Evolutionary conservation across 2,329 filamentous ascomycete genomes (phyloP).

Genomic region (Aspergillus hiratsukae): DNA sequence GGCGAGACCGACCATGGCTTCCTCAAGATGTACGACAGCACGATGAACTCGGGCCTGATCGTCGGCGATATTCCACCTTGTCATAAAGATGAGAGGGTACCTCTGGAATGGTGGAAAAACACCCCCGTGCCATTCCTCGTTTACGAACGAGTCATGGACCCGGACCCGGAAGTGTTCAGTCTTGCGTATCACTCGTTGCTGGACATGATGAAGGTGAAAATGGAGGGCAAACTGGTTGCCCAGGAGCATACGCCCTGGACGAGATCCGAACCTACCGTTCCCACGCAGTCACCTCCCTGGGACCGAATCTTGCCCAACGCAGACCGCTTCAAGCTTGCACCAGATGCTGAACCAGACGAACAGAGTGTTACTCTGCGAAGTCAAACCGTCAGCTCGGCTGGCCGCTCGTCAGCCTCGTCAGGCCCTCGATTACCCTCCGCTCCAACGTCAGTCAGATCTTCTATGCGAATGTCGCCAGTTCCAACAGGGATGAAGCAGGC

Average conservation of each 20-base stretch:
- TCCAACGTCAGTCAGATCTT: background rate
- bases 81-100: slow-evolving; percentile 19
- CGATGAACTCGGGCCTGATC: slow-evolving; percentile 21
- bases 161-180: slow-evolving; percentile 14
- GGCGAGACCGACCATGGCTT: slow-evolving; percentile 19
- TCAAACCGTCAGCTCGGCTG: background rate
- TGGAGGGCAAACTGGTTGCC: slow-evolving; percentile 3
- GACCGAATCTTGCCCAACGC: background rate
- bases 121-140: slow-evolving; percentile 25
- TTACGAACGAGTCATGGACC: slow-evolving; percentile 32
- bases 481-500: background rate
- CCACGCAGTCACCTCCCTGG: slow-evolving; percentile 4
- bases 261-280: background rate
- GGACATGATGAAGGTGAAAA: slow-evolving; percentile 7
- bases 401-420: background rate
- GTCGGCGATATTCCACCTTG: slow-evolving; percentile 19
- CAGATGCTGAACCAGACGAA: background rate
- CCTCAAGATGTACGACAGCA: slow-evolving; percentile 30
- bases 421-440: background rate
- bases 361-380: background rate
- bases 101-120: slow-evolving; percentile 19
- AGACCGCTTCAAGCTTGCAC: slow-evolving; percentile 2
- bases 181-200: slow-evolving; percentile 10
- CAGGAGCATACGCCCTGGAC: slow-evolving; percentile 8
- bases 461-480: background rate